A percentile compares a stretch with the other conserved stretches of the same genome.
Evolutionary conservation across 2,329 filamentous ascomycete genomes (phyloP).

Genomic region (Macrophomina phaseolina): DNA sequence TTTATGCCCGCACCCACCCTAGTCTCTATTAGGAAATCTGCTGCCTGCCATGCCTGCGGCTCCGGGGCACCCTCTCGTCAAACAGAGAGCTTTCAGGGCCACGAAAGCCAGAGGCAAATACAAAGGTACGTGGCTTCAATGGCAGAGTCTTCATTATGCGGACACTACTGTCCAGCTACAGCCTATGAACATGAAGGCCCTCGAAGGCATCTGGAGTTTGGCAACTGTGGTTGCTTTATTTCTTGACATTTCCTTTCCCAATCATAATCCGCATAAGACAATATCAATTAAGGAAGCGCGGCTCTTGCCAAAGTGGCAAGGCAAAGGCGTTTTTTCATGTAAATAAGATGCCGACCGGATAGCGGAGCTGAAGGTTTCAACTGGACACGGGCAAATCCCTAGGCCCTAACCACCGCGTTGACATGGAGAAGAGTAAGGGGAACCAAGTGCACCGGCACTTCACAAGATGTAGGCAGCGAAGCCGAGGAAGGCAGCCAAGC

Average conservation of each 20-base stretch:
- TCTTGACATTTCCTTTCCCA: slow-evolving; percentile 17
- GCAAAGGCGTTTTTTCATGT: not conserved
- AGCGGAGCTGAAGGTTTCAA: not conserved
- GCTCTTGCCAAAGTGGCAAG: not conserved
- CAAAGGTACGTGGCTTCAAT: not conserved
- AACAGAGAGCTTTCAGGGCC: not conserved
- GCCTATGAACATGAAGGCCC: slow-evolving; percentile 3
- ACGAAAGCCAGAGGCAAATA: not conserved
- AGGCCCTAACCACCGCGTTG: slow-evolving; percentile 16
- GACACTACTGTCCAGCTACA: not conserved
- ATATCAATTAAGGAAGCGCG: slow-evolving; percentile 6
- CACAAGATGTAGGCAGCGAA: slow-evolving; percentile 51
- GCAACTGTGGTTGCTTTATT: not conserved
- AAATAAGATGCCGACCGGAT: slow-evolving; percentile 5
- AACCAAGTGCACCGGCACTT: slow-evolving; percentile 30
- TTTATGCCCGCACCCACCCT: not conserved
- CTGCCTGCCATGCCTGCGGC: too few species aligned
- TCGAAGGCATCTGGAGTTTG: not conserved
- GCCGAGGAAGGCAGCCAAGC: slow-evolving; percentile 59
- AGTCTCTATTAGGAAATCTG: not conserved
- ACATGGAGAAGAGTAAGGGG: slow-evolving; percentile 7
- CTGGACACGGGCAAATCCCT: too few species aligned
- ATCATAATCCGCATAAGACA: slow-evolving; percentile 19
- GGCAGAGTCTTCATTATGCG: not conserved
- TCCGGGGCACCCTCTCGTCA: too few species aligned